Evolutionary conservation across 192 early-diverging fungal genomes (phyloP).

Genomic region (Allomyces javanicus): DNA sequence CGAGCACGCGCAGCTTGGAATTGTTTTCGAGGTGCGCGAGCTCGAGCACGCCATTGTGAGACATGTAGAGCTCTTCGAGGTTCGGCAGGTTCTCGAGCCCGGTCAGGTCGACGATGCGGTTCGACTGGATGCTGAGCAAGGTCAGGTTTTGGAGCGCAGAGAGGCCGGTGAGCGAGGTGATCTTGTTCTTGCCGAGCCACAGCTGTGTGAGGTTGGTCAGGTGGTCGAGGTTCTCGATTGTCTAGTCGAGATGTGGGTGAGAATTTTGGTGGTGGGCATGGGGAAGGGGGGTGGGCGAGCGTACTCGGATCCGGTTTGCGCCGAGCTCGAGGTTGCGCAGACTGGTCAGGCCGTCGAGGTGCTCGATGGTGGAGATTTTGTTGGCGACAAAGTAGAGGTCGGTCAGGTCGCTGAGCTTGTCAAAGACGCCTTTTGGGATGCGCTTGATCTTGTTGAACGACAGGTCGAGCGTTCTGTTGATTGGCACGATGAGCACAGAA

Average conservation of each 20-base stretch:
- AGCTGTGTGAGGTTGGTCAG: constrained; percentile 69
- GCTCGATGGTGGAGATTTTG: constrained; percentile 66
- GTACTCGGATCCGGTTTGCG: constrained; percentile 76
- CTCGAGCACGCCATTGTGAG: constrained; percentile 66
- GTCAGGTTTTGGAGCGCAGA: constrained; percentile 18
- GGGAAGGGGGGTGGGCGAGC: neutral
- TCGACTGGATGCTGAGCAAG: constrained; percentile 65
- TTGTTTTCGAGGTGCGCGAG: constrained; percentile 68
- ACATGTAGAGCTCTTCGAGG: constrained; percentile 80
- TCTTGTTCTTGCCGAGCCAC: constrained; percentile 97
- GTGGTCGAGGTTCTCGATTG: constrained; percentile 60
- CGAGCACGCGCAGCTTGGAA: constrained; percentile 50
- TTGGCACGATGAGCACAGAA: neutral
- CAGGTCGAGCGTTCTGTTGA: constrained; percentile 44
- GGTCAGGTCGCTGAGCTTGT: constrained; percentile 31
- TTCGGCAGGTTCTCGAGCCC: constrained; percentile 42
- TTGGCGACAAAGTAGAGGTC: constrained; percentile 87
- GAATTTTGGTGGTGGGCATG: neutral
- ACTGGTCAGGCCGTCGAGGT: constrained; percentile 38
- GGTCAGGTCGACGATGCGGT: constrained; percentile 57
- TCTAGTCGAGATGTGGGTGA: constrained; percentile 10
- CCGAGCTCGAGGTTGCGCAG: constrained; percentile 81
- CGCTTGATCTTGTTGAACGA: constrained; percentile 88
- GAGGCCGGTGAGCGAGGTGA: constrained; percentile 46
- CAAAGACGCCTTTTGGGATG: constrained; percentile 39